Conservation (phyloP, 257 asterid species). For the Cinchona pubescens region DNA sequence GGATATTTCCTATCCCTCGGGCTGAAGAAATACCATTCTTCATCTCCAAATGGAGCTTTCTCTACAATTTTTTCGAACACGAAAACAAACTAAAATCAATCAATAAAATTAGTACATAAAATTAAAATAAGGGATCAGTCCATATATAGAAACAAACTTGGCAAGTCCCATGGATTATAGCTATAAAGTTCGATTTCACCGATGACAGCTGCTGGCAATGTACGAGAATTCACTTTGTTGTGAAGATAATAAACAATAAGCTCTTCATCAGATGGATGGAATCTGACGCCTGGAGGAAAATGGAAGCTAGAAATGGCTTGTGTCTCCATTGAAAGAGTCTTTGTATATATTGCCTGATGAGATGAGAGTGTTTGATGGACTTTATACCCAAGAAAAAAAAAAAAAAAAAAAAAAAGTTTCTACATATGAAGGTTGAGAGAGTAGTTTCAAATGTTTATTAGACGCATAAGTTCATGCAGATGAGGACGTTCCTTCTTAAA, state of each 20-base stretch:
- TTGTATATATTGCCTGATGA: neutral
- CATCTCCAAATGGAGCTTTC: conserved; percentile 49
- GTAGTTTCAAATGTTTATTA: neutral
- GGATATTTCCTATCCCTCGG: conserved; percentile 68
- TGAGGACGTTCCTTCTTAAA: conserved; percentile 9
- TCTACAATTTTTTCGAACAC: conserved; percentile 21
- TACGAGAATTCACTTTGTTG: conserved; percentile 47
- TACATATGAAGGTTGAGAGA: neutral
- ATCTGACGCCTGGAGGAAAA: conserved; percentile 67
- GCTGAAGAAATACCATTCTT: conserved; percentile 63
- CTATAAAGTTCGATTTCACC: conserved; percentile 54
- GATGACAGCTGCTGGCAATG: conserved; percentile 46
- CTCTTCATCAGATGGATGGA: conserved; percentile 66
- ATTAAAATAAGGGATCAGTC: neutral
- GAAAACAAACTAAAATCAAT: neutral
- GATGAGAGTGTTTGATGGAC: neutral
- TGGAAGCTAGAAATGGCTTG: conserved; percentile 17
- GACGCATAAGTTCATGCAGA: conserved; percentile 13
- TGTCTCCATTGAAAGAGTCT: conserved; percentile 13
- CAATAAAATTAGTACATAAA: too few relatives aligned
- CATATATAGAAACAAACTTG: conserved; percentile 33
- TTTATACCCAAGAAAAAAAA: neutral
- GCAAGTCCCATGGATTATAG: conserved; percentile 68
- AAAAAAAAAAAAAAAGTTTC: too few relatives aligned
- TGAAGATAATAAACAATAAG: conserved; percentile 46